phyloP scores from a whole-genome alignment of 306 rosid species.

The Acacia melanoxylon region DNA sequence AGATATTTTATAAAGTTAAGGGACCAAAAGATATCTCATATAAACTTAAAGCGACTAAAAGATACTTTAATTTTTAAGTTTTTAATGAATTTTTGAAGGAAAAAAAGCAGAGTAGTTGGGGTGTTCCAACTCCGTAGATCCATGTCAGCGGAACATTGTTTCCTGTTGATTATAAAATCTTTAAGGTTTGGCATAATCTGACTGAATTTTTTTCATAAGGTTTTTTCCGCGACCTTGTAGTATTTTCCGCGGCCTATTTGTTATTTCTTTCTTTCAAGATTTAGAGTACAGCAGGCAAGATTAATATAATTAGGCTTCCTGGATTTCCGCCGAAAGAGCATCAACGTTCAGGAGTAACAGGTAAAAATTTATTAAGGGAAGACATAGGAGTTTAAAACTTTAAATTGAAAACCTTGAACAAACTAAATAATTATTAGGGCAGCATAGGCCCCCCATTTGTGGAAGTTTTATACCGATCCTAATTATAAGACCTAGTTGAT shows the following conservation, averaged over 20 bases:
- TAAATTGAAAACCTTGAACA: background rate
- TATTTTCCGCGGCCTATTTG: too few relatives aligned
- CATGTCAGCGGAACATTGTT: background rate
- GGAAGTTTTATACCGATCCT: background rate
- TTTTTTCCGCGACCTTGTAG: too few relatives aligned
- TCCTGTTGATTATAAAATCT: too few relatives aligned
- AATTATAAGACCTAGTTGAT: too few relatives aligned
- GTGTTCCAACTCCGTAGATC: slow-evolving; percentile 19
- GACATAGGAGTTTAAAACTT: background rate
- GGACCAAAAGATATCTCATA: too few relatives aligned
- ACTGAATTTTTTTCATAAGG: background rate
- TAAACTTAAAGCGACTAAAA: too few relatives aligned
- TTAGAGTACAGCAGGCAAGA: too few relatives aligned
- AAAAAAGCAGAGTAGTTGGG: slow-evolving; percentile 1
- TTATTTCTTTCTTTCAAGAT: too few relatives aligned
- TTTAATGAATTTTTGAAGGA: background rate
- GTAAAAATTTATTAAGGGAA: background rate
- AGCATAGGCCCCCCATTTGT: background rate
- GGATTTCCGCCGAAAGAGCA: background rate
- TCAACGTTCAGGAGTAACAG: background rate
- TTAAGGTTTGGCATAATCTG: too few relatives aligned
- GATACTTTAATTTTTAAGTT: too few relatives aligned
- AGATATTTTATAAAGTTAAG: too few relatives aligned
- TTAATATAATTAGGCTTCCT: background rate
- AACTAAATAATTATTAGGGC: background rate